Evolutionary conservation across 1,139 yeast species (phyloP).

Genomic region (Saccharomycopsis hybrid): DNA sequence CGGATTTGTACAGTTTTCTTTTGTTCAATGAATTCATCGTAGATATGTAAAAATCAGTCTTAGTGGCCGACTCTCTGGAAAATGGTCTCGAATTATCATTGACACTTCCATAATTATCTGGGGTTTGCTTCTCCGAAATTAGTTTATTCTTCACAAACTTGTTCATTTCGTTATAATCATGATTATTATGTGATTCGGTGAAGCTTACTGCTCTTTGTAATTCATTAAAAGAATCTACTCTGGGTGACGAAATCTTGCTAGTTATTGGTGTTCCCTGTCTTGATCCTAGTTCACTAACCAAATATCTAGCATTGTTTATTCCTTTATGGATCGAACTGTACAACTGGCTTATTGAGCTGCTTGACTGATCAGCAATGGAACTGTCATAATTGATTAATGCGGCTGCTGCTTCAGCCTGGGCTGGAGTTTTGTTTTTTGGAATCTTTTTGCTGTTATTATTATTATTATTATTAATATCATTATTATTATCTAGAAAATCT

Average conservation of each 20-base stretch:
- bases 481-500: too few species aligned
- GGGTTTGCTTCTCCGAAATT: neutral
- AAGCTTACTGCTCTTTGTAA: neutral
- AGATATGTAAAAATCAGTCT: neutral
- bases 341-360: neutral
- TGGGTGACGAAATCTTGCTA: conserved; percentile 1
- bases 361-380: neutral
- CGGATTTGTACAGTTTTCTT: neutral
- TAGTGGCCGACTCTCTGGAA: neutral
- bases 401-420: neutral
- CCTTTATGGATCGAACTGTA: neutral
- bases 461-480: too few species aligned
- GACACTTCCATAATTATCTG: neutral
- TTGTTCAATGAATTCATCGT: neutral
- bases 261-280: neutral
- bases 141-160: neutral
- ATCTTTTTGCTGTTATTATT: too few species aligned
- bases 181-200: neutral
- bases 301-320: neutral
- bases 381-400: conserved; percentile 2
- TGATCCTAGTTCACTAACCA: conserved; percentile 1
- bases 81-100: neutral
- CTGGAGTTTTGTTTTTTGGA: too few species aligned
- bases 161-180: neutral
- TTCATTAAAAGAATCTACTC: neutral